A percentile compares a stretch with the other conserved stretches of the same genome.
Conservation (phyloP, 257 asterid genomes). For the Jacaranda mimosifolia region DNA sequence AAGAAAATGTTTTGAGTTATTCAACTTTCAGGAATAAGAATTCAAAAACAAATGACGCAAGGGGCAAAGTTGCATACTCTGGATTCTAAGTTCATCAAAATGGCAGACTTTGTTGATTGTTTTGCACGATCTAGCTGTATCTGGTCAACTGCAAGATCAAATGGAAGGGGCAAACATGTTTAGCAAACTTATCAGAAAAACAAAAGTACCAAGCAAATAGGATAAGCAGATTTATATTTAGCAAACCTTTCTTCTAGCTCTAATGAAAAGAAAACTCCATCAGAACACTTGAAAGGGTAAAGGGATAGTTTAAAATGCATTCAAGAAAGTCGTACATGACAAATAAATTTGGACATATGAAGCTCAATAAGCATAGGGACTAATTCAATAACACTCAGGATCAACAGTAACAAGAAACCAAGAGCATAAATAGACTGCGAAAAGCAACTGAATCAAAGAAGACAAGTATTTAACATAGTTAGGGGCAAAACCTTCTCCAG, state of each 20-base stretch:
- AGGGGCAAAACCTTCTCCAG: slow-evolving; percentile 64
- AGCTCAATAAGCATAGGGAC: slow-evolving; percentile 7
- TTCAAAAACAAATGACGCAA: background rate
- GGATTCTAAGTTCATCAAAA: slow-evolving; percentile 96
- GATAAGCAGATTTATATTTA: background rate
- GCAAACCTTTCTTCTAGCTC: slow-evolving; percentile 15
- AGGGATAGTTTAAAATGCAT: background rate
- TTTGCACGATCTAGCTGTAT: slow-evolving; percentile 86
- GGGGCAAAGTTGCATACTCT: slow-evolving; percentile 60
- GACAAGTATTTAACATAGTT: slow-evolving; percentile 2
- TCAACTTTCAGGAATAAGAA: background rate
- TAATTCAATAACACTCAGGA: slow-evolving; percentile 4
- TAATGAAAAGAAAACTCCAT: background rate
- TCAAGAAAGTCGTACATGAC: background rate
- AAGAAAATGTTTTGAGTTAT: background rate
- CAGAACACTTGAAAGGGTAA: background rate
- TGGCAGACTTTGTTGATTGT: slow-evolving; percentile 84
- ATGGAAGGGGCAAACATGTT: slow-evolving; percentile 7
- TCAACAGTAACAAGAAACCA: slow-evolving; percentile 20
- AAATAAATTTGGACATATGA: slow-evolving; percentile 10
- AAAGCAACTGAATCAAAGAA: slow-evolving; percentile 33
- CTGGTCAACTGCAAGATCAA: slow-evolving; percentile 60
- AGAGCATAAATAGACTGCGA: slow-evolving; percentile 19
- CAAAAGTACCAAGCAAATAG: slow-evolving; percentile 22
- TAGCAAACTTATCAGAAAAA: slow-evolving; percentile 23